Percentiles rank a stretch among this genome's conserved stretches.
Evolutionary conservation across 202 grass and related monocot species (phyloP).

Genomic region (Elaeis oleifera): DNA sequence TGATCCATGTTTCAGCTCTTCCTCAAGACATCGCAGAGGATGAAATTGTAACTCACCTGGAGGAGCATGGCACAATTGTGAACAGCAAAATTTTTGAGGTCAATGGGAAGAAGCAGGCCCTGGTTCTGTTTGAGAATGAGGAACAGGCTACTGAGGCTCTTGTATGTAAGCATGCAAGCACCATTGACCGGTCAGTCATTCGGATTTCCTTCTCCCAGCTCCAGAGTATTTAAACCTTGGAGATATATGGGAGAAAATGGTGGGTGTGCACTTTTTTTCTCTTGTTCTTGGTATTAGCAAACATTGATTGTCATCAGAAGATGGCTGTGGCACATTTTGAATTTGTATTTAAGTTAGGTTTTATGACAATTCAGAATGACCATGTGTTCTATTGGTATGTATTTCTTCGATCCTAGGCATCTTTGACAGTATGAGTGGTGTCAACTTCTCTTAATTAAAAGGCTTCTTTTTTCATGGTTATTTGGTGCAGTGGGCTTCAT

Average conservation of each 20-base stretch:
- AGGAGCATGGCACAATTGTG: conserved; percentile 47
- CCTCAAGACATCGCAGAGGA: conserved; percentile 55
- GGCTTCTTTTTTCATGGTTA: no score
- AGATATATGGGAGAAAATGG: conserved; percentile 6
- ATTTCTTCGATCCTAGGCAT: no score
- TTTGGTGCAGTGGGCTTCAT: no score
- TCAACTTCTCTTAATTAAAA: no score
- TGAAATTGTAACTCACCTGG: conserved; percentile 35
- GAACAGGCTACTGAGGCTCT: conserved; percentile 55
- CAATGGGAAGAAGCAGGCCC: conserved; percentile 58
- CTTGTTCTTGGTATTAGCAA: not conserved
- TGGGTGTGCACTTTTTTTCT: conserved; percentile 1
- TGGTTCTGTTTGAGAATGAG: conserved; percentile 57
- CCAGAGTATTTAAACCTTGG: conserved; percentile 46
- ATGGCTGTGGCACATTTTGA: conserved; percentile 3
- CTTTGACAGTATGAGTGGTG: no score
- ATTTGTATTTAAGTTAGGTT: conserved; percentile 6
- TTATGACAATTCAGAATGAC: not conserved
- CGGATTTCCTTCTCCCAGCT: conserved; percentile 72
- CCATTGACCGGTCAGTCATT: conserved; percentile 43
- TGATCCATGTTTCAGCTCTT: conserved; percentile 62
- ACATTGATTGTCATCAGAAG: not conserved
- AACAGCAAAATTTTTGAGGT: conserved; percentile 60
- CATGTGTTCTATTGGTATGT: no score
- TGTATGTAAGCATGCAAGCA: conserved; percentile 54